phyloP scores from a whole-genome alignment of 139 green algal genomes.

The Chlorella sorokiniana region DNA sequence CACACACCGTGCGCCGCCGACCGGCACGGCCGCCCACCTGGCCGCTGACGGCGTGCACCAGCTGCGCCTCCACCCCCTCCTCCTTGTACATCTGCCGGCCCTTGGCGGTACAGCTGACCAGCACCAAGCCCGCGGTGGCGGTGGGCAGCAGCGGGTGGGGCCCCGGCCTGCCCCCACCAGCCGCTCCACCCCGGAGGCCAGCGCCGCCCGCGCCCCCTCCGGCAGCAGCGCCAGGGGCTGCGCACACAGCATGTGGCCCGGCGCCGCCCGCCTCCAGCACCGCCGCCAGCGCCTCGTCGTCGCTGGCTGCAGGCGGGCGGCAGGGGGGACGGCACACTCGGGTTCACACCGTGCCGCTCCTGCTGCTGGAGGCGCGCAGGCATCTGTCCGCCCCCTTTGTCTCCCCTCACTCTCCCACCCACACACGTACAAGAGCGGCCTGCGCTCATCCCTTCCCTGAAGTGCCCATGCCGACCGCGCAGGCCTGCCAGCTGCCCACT shows the following conservation, averaged over 20 bases:
- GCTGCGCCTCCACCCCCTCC: background rate
- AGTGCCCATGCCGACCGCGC: no score
- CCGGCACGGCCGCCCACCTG: background rate
- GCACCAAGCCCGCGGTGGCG: background rate
- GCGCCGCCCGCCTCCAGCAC: background rate
- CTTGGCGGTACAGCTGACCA: conserved; percentile 15
- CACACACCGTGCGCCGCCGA: background rate
- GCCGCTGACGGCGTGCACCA: background rate
- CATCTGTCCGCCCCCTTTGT: background rate
- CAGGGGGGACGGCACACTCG: background rate
- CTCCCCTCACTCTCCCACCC: background rate
- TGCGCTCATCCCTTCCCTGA: no score
- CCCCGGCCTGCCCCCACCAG: background rate
- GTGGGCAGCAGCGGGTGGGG: conserved; percentile 22
- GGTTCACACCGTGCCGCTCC: background rate
- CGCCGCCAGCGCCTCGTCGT: background rate
- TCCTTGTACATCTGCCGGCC: background rate
- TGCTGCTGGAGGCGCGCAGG: background rate
- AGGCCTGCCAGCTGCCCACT: no score
- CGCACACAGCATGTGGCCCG: conserved; percentile 7
- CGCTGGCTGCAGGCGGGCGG: background rate
- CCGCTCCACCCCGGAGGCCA: background rate
- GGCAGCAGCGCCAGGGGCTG: background rate
- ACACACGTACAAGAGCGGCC: background rate
- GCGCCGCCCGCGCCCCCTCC: background rate